These are phyloP conservation scores for Mycena crocata DNA, from an alignment of 768 basidiomycete species.

Conservation along the genomic window DNA sequence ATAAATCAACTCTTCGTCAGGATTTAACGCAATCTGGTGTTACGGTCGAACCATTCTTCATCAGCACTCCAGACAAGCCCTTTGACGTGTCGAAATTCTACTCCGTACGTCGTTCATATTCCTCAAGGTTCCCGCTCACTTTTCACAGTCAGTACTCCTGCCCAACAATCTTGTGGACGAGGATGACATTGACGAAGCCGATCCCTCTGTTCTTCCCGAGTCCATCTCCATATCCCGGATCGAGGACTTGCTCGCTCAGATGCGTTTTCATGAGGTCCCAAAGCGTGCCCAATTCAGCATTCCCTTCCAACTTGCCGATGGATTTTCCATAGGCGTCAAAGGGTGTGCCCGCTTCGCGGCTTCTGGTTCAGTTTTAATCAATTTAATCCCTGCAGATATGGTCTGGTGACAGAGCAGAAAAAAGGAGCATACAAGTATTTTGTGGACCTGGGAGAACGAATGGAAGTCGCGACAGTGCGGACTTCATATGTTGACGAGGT, in stretches of 20 bases:
- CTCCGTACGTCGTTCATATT: conserved; percentile 60
- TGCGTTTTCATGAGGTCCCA: conserved; percentile 84
- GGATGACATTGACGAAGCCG: conserved; percentile 55
- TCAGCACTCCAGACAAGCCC: conserved; percentile 70
- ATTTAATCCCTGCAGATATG: conserved; percentile 72
- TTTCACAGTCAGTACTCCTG: conserved; percentile 68
- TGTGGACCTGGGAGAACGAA: conserved; percentile 78
- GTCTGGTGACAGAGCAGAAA: conserved; percentile 88
- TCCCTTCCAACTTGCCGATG: conserved; percentile 82
- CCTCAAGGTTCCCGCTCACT: conserved; percentile 4
- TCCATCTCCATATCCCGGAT: conserved; percentile 83
- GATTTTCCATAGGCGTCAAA: conserved; percentile 83
- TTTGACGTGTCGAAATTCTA: conserved; percentile 86
- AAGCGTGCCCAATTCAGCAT: conserved; percentile 88
- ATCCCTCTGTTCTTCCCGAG: conserved; percentile 65
- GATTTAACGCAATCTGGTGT: conserved; percentile 86
- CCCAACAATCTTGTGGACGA: conserved; percentile 65
- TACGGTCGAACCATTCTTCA: conserved; percentile 90
- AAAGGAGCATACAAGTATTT: conserved; percentile 89
- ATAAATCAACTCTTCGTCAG: conserved; percentile 51
- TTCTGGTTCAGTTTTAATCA: conserved; percentile 7
- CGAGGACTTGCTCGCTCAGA: conserved; percentile 81
- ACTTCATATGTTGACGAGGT: conserved; percentile 87
- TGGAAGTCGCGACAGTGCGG: conserved; percentile 79
- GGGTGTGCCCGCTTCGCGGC: conserved; percentile 63